Percentiles rank a stretch among this genome's conserved stretches.
phyloP scores from a whole-genome alignment of 176 grass and related monocot species.

The Zea luxurians region DNA sequence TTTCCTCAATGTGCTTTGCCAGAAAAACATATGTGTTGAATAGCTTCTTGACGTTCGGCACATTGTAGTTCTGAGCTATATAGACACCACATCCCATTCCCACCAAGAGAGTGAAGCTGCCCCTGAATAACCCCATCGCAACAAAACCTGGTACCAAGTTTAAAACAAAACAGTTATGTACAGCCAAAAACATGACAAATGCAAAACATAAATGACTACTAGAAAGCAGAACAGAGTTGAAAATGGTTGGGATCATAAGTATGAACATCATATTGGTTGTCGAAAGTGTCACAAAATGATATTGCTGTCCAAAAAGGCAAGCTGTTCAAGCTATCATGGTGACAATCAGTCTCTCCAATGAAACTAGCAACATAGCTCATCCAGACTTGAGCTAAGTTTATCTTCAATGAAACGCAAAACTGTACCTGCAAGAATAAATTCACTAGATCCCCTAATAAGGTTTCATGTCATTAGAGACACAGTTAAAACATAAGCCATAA shows the following conservation, averaged over 20 bases:
- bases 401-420: neutral
- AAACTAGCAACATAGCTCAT: neutral
- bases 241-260: neutral
- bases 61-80: conserved; percentile 69
- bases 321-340: neutral
- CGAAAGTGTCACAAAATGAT: neutral
- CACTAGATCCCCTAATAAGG: neutral
- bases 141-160: conserved; percentile 25
- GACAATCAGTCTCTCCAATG: neutral
- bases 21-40: conserved; percentile 56
- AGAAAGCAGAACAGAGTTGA: neutral
- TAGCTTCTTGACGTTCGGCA: conserved; percentile 72
- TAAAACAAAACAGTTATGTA: conserved; percentile 22
- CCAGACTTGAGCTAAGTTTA: neutral
- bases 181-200: neutral
- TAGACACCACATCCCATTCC: conserved; percentile 65
- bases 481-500: neutral
- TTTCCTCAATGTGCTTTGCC: conserved; percentile 72
- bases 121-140: conserved; percentile 61
- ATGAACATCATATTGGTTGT: neutral
- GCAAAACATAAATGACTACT: neutral
- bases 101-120: conserved; percentile 60
- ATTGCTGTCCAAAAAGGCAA: neutral
- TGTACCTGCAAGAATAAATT: neutral
- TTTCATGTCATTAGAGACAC: neutral